Percentiles rank a stretch among this genome's conserved stretches.
phyloP scores from a whole-genome alignment of 202 grass and related monocot species.

The Schoenoplectus triqueter region DNA sequence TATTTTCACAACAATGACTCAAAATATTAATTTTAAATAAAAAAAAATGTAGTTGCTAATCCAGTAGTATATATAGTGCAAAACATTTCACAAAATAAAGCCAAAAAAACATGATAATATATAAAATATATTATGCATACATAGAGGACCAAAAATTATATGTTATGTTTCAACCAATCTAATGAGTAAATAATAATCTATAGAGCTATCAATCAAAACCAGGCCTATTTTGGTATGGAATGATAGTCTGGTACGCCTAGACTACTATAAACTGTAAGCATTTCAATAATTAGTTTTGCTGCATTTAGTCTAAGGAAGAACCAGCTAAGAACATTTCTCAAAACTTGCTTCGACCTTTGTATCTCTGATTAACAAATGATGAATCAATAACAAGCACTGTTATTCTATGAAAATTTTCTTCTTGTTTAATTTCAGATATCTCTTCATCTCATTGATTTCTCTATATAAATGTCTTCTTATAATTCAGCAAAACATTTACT shows the following conservation, averaged over 20 bases:
- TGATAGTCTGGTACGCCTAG: neutral
- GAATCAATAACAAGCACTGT: neutral
- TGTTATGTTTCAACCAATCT: conserved; percentile 8
- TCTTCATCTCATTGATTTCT: neutral
- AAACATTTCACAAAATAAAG: no score
- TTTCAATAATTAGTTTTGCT: neutral
- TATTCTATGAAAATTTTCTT: neutral
- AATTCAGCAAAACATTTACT: neutral
- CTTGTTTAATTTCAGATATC: neutral
- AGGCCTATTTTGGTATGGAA: neutral
- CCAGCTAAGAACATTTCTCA: neutral
- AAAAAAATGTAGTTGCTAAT: neutral
- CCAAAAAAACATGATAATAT: neutral
- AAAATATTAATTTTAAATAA: no score
- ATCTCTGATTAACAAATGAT: neutral
- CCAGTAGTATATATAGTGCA: neutral
- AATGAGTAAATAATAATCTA: neutral
- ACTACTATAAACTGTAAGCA: neutral
- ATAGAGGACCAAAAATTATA: neutral
- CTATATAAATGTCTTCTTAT: neutral
- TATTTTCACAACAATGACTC: neutral
- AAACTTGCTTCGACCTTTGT: conserved; percentile 18
- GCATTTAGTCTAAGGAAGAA: neutral
- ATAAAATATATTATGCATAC: conserved; percentile 6
- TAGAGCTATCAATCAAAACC: neutral